phyloP scores from a whole-genome alignment of 2,329 filamentous ascomycete species.

The Epichloe gansuensis region DNA sequence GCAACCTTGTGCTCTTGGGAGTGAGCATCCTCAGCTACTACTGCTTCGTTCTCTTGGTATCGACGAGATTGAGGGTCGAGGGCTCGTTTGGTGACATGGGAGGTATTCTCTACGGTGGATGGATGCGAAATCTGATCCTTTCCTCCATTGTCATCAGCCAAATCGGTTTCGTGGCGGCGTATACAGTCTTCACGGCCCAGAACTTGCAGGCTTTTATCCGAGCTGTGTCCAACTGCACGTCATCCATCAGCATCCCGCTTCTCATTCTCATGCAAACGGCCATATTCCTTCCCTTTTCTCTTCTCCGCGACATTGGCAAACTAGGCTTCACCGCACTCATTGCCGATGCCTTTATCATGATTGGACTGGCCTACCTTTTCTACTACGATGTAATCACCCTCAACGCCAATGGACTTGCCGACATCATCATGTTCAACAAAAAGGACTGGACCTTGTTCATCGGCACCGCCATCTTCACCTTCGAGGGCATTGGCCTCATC shows the following conservation, averaged over 20 bases:
- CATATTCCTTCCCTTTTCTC: constrained; percentile 85
- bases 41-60: constrained; percentile 89
- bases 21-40: constrained; percentile 88
- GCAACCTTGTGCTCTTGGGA: constrained; percentile 74
- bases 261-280: constrained; percentile 92
- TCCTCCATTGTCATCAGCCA: constrained; percentile 89
- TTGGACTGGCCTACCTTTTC: constrained; percentile 86
- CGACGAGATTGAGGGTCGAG: constrained; percentile 70
- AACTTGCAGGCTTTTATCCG: constrained; percentile 91
- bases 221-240: constrained; percentile 79
- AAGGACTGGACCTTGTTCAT: constrained; percentile 96
- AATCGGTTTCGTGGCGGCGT: constrained; percentile 86
- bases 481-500: constrained; percentile 93
- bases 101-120: constrained; percentile 77
- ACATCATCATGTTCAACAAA: constrained; percentile 86
- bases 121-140: constrained; percentile 80
- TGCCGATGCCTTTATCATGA: constrained; percentile 85
- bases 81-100: constrained; percentile 98
- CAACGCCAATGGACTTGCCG: constrained; percentile 59
- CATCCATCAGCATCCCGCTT: constrained; percentile 72
- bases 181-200: constrained; percentile 93
- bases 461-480: constrained; percentile 96
- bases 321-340: constrained; percentile 89
- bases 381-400: constrained; percentile 90
- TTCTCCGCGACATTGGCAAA: constrained; percentile 94